Base-by-base conservation (phyloP, 495 filamentous ascomycete species). In the Xanthoparmelia taractica region DNA sequence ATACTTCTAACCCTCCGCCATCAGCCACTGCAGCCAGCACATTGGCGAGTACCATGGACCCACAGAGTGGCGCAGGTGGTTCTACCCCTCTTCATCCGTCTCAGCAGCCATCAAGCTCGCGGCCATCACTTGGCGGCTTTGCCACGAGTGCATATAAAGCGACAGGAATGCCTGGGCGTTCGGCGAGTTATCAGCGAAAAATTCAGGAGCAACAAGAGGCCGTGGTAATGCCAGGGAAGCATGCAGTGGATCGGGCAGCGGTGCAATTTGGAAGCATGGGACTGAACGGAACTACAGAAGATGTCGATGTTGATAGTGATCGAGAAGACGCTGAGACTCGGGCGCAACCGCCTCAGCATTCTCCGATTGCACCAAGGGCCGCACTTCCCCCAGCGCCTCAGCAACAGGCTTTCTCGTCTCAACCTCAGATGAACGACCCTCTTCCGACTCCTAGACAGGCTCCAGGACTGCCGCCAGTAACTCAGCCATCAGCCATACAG, bases 221-320 rank as follows among this genome's bases (percentile, higher is more conserved):
- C 23, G 94, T 99, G 41, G 89, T 96, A 58, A 97, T 99, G 94
- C 94, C 94, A 37, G 91, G 91, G n/a, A 96, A 97, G 74, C 92
- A 96, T 68, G 92, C 91, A 45, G 90, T 98, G 12, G 92, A 96
- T 72, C 86, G 91, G 59, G 83, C 92, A 57, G 87, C 91, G n/a
- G 91, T 99, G 48, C 95, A 97, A 72, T 99, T 99, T 74, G 94
- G 94, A 58, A 95, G 90, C 71, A 90, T 99, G 82, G 93, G 88
- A 63, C 73, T 97, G 69, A 93, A 91, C 72, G 94, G 87, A 61
- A 80, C 84, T 61, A 72, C 80, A 17, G 82, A 87, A 59, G 81
- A 85, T 52, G 82, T 89, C 25, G 94, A 96, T 68, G 88, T 96
- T 64, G 94, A 97, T 71, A 90, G 91, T 67, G 92, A 97, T 69